These are phyloP conservation scores for Amanita rimosa DNA, from an alignment of 768 basidiomycete genomes.

Conservation along the genomic window DNA sequence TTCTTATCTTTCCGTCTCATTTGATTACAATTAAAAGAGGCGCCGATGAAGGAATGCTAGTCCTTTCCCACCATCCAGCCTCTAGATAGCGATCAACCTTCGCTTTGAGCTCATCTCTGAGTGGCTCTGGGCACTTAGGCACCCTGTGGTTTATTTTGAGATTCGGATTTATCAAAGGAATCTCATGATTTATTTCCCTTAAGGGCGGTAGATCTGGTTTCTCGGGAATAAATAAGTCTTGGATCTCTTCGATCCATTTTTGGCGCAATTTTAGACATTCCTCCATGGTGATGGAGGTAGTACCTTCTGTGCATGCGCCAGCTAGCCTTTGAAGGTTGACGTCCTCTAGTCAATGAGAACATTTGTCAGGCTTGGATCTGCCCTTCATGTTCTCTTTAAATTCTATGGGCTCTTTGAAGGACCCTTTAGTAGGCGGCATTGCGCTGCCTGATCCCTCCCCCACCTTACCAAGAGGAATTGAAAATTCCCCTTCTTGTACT, in stretches of 20 bases:
- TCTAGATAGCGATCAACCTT: not conserved
- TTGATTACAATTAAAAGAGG: slow-evolving; percentile 13
- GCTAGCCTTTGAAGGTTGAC: not conserved
- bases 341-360: not conserved
- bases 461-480: not conserved
- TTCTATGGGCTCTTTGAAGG: not conserved
- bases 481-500: no score
- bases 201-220: not conserved
- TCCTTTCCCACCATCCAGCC: no score
- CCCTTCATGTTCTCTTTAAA: not conserved
- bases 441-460: not conserved
- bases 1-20: slow-evolving; percentile 20
- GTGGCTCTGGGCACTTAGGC: not conserved
- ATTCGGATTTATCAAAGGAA: not conserved
- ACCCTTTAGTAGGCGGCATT: not conserved
- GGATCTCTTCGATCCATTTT: not conserved
- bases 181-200: not conserved
- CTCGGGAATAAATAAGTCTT: not conserved
- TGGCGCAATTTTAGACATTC: not conserved
- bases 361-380: not conserved
- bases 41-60: not conserved
- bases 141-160: not conserved
- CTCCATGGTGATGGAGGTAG: not conserved
- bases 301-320: not conserved
- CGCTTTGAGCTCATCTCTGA: not conserved